phyloP scores from a whole-genome alignment of 2,329 filamentous ascomycete species.

The Didymella sp. region DNA sequence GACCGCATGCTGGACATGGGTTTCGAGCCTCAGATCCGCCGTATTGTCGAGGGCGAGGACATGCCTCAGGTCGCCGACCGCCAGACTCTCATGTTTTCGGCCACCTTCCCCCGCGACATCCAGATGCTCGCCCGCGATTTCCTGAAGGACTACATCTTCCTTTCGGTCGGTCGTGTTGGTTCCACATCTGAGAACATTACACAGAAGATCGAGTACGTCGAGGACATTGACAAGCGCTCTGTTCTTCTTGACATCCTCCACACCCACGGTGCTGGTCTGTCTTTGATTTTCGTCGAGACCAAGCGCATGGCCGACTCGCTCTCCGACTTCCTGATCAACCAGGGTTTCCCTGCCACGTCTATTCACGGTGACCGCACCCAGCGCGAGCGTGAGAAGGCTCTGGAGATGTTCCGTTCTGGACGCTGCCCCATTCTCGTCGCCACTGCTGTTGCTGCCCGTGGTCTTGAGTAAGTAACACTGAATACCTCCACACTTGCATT shows the following conservation, averaged over 20 bases:
- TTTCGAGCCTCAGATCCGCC: slow-evolving; percentile 99
- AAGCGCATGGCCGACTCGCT: slow-evolving; percentile 99
- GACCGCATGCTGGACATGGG: slow-evolving; percentile 99
- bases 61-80: slow-evolving; percentile 85
- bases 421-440: slow-evolving; percentile 96
- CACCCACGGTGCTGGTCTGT: slow-evolving; percentile 87
- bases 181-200: slow-evolving; percentile 99
- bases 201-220: slow-evolving; percentile 97
- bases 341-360: slow-evolving; percentile 96
- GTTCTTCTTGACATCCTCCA: slow-evolving; percentile 97
- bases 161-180: slow-evolving; percentile 97
- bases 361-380: slow-evolving; percentile 99
- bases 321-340: slow-evolving; percentile 98
- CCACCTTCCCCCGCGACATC: slow-evolving; percentile 98
- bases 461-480: slow-evolving; percentile 8
- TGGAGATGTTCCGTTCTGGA: slow-evolving; percentile 96
- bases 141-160: slow-evolving; percentile 98
- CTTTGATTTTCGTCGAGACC: slow-evolving; percentile 97
- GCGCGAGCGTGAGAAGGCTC: slow-evolving; percentile 95
- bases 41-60: slow-evolving; percentile 97
- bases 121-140: slow-evolving; percentile 99
- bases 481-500: not conserved
- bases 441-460: slow-evolving; percentile 87
- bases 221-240: slow-evolving; percentile 96
- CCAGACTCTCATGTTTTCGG: slow-evolving; percentile 99